phyloP scores from a whole-genome alignment of 495 filamentous ascomycete species.

The Tuber calosporum region DNA sequence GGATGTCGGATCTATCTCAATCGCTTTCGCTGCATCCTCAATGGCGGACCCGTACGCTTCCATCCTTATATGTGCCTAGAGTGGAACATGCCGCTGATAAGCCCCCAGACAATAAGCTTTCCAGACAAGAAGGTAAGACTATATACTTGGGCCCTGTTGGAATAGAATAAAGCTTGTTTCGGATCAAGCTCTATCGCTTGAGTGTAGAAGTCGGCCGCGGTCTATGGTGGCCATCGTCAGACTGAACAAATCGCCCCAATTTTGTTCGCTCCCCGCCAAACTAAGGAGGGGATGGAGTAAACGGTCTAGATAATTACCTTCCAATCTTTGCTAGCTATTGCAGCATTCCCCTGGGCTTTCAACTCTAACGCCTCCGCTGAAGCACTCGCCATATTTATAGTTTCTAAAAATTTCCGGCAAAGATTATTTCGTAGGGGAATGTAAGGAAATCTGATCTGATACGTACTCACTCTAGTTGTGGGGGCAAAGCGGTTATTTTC shows the following conservation, averaged over 20 bases:
- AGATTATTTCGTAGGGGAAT: background rate
- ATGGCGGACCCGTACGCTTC: slow-evolving; percentile 91
- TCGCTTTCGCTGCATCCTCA: slow-evolving; percentile 83
- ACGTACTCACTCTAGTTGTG: background rate
- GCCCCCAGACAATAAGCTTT: slow-evolving; percentile 45
- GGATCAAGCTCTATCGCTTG: slow-evolving; percentile 83
- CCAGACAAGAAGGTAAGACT: background rate
- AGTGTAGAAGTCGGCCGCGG: slow-evolving; percentile 76
- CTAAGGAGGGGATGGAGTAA: background rate
- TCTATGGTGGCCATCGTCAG: slow-evolving; percentile 32
- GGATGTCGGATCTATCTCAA: slow-evolving; percentile 81
- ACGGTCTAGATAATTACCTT: slow-evolving; percentile 29
- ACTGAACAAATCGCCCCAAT: background rate
- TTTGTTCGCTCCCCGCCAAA: background rate
- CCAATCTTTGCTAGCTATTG: slow-evolving; percentile 86
- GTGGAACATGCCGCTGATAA: slow-evolving; percentile 38
- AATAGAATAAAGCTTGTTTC: slow-evolving; percentile 79
- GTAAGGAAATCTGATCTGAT: background rate
- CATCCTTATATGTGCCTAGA: slow-evolving; percentile 83
- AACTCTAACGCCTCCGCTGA: slow-evolving; percentile 65
- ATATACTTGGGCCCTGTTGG: slow-evolving; percentile 85
- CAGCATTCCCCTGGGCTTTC: slow-evolving; percentile 92
- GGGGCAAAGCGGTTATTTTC: background rate
- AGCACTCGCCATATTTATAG: slow-evolving; percentile 27
- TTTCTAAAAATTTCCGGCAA: background rate